These are phyloP conservation scores for Rossbeevera mucosa DNA, from an alignment of 768 basidiomycete species.

Conservation along the genomic window DNA sequence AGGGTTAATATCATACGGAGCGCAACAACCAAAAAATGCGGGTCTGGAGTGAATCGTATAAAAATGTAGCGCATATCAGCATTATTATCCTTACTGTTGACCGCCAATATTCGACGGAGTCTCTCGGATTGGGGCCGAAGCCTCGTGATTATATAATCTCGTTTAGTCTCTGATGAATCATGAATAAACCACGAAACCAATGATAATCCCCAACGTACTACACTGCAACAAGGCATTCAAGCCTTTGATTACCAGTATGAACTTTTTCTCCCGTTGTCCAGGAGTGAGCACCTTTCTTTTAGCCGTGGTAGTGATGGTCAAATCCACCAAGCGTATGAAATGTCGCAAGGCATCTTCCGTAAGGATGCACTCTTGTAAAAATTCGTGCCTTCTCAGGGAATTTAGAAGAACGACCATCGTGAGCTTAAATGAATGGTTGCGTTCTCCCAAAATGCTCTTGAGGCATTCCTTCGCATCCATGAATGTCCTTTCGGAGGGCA, in stretches of 20 bases:
- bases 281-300: not conserved
- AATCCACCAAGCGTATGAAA: constrained; percentile 15
- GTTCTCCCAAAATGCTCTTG: constrained; percentile 4
- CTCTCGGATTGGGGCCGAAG: not conserved
- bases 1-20: constrained; percentile 17
- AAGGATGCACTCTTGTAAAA: constrained; percentile 13
- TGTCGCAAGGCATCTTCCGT: constrained; percentile 6
- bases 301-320: not conserved
- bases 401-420: constrained; percentile 18
- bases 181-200: not conserved
- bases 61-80: not conserved
- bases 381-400: constrained; percentile 17
- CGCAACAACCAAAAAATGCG: constrained; percentile 7
- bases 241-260: constrained; percentile 20
- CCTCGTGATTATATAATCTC: not conserved
- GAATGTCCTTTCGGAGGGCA: not conserved
- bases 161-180: constrained; percentile 6
- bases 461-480: constrained; percentile 14
- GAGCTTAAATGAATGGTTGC: constrained; percentile 13
- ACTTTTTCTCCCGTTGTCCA: not conserved
- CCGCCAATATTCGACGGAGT: constrained; percentile 10
- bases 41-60: constrained; percentile 1
- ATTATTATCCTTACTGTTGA: constrained; percentile 5
- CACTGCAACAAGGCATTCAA: constrained; percentile 14
- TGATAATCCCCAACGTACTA: constrained; percentile 5